phyloP scores from a whole-genome alignment of 176 grass and related monocot species.

The Rhipidocladum racemiflorum region DNA sequence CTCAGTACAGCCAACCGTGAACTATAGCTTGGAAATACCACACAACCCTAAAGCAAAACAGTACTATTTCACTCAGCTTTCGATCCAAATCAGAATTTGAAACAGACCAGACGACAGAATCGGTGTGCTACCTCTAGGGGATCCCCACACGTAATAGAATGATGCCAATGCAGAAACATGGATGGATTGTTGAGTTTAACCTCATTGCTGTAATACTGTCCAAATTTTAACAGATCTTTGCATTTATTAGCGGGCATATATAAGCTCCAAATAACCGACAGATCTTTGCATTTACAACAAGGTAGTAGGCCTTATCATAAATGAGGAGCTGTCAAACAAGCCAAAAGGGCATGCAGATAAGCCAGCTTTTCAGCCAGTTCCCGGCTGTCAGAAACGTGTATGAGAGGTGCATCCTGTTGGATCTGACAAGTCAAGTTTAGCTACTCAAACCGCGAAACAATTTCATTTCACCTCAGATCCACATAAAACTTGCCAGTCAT shows the following conservation, averaged over 20 bases:
- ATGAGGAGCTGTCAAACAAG: background rate
- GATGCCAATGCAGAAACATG: too few species aligned
- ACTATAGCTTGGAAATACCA: background rate
- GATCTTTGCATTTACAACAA: background rate
- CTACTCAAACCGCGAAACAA: background rate
- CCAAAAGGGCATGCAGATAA: constrained; percentile 3
- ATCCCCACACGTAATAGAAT: background rate
- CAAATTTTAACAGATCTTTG: background rate
- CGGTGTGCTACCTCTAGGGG: background rate
- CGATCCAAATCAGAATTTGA: background rate
- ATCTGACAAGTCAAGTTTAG: background rate
- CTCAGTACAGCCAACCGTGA: background rate
- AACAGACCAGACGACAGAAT: background rate
- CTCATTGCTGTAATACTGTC: background rate
- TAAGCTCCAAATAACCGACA: background rate
- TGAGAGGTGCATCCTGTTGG: background rate
- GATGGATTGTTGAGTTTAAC: too few species aligned
- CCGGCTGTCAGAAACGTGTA: background rate
- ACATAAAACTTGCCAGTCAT: background rate
- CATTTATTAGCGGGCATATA: background rate
- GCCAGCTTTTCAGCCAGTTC: background rate
- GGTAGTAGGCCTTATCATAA: background rate
- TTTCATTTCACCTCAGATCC: background rate
- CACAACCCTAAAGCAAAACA: background rate
- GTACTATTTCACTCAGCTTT: background rate